Evolutionary conservation across 1,284 basidiomycete species (phyloP), one percentile per base, ranked within the genome.

Genomic region (Fomitiporia mediterranea): DNA sequence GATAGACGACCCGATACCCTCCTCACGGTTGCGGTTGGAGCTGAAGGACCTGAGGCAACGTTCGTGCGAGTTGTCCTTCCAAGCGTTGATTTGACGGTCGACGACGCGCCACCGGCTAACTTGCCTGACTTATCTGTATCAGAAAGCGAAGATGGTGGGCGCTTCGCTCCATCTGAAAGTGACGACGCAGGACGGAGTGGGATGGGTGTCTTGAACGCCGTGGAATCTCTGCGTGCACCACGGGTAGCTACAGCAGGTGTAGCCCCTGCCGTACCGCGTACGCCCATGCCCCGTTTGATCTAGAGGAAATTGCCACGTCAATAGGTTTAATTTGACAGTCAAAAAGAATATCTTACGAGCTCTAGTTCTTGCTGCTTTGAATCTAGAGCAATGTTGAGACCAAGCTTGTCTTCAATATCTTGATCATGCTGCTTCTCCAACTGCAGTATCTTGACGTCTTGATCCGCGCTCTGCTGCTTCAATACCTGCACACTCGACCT

Each of bases 311-410:
- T n/a, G n/a, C n/a, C n/a, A n/a, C n/a, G n/a, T n/a, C n/a, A n/a
- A n/a, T n/a, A n/a, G n/a, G n/a, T n/a, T n/a, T n/a, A n/a, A n/a
- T n/a, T n/a, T n/a, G n/a, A n/a, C n/a, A n/a, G n/a, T n/a, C n/a
- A n/a, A n/a, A n/a, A n/a, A n/a, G n/a, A n/a, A 51, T 59, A 19
- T 76, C 86, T 62, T 55, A 94, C 92, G 71, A 92, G 67, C 66
- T 94, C 91, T 23, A 95, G 74, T 67, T 94, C 91, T 66, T 93
- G 90, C 66, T 94, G 92, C 70, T 94, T 94, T 21, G 90, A 84
- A 68, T 93, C 90, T 58, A 94, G 70, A 0, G 91, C 92, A 40
- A 92, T 89, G 65, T 93, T 93, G 61, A 94, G 72, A 37, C 89
- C 87, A 53, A 81, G 73, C 42, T 89, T 70, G 67, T 93, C 91